These are phyloP conservation scores for Dictyostelium firmibasis DNA, from an alignment of 78 protist genomes.

Conservation along the genomic window DNA sequence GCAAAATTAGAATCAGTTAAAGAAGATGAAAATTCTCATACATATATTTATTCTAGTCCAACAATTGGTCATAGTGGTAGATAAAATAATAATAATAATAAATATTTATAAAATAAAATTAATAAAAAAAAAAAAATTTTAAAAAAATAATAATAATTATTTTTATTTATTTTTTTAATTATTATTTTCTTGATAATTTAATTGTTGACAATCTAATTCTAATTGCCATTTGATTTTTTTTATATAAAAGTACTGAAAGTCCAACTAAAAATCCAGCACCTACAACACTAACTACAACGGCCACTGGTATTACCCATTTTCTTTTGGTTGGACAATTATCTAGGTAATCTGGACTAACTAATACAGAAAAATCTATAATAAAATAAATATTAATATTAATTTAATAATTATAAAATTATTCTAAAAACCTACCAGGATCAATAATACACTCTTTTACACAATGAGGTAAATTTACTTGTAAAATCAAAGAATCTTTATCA, in stretches of 20 bases:
- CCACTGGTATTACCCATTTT: neutral
- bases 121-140: neutral
- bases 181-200: neutral
- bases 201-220: neutral
- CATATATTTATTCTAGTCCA: constrained; percentile 6
- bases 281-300: neutral
- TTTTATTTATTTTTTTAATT: neutral
- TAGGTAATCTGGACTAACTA: neutral
- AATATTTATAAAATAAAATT: neutral
- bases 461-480: neutral
- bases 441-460: neutral
- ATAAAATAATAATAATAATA: neutral
- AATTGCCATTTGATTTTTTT: neutral
- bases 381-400: neutral
- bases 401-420: neutral
- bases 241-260: neutral
- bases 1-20: constrained; percentile 1
- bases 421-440: neutral
- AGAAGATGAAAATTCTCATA: constrained; percentile 17
- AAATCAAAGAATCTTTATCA: neutral
- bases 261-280: neutral
- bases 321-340: neutral
- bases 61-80: constrained; percentile 14
- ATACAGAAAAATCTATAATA: neutral
- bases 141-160: neutral